Base-by-base conservation (phyloP, 495 filamentous ascomycete species). In the Penicillium subrubescens region DNA sequence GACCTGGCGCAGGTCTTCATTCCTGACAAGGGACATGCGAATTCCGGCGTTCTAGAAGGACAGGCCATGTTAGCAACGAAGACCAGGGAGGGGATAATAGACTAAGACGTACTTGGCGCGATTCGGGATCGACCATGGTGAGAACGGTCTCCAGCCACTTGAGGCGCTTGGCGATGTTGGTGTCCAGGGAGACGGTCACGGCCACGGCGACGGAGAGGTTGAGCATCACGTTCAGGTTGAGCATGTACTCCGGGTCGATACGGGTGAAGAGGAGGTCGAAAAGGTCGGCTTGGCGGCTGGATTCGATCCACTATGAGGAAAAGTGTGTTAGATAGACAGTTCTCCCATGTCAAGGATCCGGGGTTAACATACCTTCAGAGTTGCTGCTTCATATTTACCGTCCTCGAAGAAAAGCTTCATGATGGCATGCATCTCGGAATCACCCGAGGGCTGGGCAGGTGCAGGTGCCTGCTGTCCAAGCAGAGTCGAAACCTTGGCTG, bases 181-280 rank as follows among this genome's bases (percentile, higher is more conserved):
- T 84, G 31, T 89, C 80, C 63, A 97, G 81, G 29, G 89, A 83
- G 8, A 86, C 82, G 31, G 91, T 91, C 17, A 98, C 85, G 15
- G 92, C 92, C 3, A 92, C 91, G 52, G 89, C 89, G 35, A 96
- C 89, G 0, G 93, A 97, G 27, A 98, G 85, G 7, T 89, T 80
- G 23, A 97, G 86, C 43, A 98, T 85, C 4, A 91, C 87, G 46
- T 87, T 89, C 29, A 97, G 83, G 8, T 62, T 63, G 11, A 79
- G 80, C 60, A 97, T 75, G 72, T 91, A 96, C 5, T 80, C 73
- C 1, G 93, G 92, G 66, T 89, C 86, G 67, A 90, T 84, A 65
- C 87, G 88, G 55, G 87, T 85, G 67, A 98, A 90, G 60, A 94
- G 87, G 48, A 87, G 83, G 68, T 94, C 88, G 71, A 96, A 99